These are phyloP conservation scores for Linanthus parryae DNA, from an alignment of 148 eudicot species.

Conservation along the genomic window DNA sequence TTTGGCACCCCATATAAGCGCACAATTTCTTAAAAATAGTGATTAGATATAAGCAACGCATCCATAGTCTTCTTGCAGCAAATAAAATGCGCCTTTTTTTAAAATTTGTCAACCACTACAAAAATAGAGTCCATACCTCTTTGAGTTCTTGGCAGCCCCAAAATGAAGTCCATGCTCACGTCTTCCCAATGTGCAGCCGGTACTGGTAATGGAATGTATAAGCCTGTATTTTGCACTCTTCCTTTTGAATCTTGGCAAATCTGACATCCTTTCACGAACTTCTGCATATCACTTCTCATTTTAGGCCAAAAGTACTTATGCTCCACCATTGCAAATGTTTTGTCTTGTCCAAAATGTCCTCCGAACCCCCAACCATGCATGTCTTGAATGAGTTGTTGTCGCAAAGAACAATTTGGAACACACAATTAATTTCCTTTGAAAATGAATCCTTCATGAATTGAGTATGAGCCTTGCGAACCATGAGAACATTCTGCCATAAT, in stretches of 20 bases:
- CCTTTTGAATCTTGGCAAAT: background rate
- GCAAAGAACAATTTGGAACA: background rate
- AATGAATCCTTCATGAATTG: background rate
- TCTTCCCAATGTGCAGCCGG: background rate
- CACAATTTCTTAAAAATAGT: background rate
- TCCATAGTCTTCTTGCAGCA: background rate
- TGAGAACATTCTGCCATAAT: background rate
- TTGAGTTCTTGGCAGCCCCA: background rate
- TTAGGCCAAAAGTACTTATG: background rate
- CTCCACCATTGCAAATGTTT: background rate
- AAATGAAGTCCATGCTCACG: background rate
- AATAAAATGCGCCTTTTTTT: background rate
- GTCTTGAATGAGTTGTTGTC: background rate
- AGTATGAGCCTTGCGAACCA: background rate
- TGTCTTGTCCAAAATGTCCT: background rate
- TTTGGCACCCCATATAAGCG: background rate
- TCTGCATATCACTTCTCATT: background rate
- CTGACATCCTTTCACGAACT: background rate
- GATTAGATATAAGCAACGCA: background rate
- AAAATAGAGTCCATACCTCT: background rate
- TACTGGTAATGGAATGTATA: background rate
- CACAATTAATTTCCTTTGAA: background rate
- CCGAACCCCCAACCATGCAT: background rate
- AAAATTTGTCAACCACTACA: background rate
- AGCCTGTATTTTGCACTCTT: background rate